Evolutionary conservation across 2,329 filamentous ascomycete genomes (phyloP).

Genomic region (Hypoxylon sp.): DNA sequence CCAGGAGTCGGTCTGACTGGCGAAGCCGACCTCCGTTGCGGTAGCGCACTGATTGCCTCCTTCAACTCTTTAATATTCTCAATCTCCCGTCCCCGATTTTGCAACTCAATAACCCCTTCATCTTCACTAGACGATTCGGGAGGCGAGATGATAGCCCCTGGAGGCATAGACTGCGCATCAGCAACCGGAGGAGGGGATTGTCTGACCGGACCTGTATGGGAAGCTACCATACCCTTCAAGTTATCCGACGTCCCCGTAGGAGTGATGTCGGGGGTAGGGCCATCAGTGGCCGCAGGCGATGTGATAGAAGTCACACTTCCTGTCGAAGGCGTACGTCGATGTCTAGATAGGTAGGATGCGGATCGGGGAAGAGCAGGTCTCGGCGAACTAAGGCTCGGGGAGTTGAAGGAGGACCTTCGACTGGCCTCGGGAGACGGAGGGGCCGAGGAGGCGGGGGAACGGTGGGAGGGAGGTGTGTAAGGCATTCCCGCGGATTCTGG

Average conservation of each 20-base stretch:
- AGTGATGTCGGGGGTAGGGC: constrained; percentile 52
- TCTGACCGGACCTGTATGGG: constrained; percentile 65
- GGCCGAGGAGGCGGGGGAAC: constrained; percentile 68
- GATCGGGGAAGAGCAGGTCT: constrained; percentile 69
- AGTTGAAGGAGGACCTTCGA: constrained; percentile 65
- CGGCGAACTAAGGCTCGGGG: constrained; percentile 47
- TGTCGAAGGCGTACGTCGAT: constrained; percentile 66
- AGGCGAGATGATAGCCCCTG: constrained; percentile 87
- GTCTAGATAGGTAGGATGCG: constrained; percentile 70
- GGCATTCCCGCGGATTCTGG: constrained; percentile 69
- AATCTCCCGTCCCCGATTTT: constrained; percentile 55
- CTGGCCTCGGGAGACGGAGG: constrained; percentile 65
- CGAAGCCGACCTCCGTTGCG: constrained; percentile 69
- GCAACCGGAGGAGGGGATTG: constrained; percentile 86
- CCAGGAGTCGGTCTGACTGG: constrained; percentile 54
- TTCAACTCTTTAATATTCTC: constrained; percentile 74
- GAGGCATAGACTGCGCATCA: constrained; percentile 76
- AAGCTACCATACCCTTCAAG: constrained; percentile 56
- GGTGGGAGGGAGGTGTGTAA: constrained; percentile 82
- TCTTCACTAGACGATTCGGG: constrained; percentile 92
- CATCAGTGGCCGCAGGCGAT: constrained; percentile 37
- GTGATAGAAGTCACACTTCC: constrained; percentile 40
- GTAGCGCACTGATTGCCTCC: constrained; percentile 82
- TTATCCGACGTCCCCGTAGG: constrained; percentile 61
- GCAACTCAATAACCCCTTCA: constrained; percentile 63